These are phyloP conservation scores for Lichtheimia corymbifera DNA, from an alignment of 371 early-diverging fungal genomes.

Conservation along the genomic window DNA sequence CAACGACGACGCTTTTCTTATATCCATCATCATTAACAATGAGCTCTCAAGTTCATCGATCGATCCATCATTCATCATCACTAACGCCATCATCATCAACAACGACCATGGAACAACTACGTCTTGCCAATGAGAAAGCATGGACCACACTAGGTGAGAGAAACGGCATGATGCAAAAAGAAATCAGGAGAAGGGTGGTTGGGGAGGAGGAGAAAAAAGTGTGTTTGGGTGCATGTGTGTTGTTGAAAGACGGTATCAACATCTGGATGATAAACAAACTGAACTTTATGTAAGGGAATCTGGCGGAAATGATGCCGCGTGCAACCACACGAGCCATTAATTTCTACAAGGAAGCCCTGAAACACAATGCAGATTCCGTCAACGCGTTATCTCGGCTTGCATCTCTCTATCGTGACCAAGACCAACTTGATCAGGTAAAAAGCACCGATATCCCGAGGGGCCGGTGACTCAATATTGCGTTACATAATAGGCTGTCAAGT, in stretches of 20 bases:
- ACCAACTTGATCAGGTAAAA: constrained; percentile 55
- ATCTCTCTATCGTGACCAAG: constrained; percentile 66
- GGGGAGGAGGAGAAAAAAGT: neutral
- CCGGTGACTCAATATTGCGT: neutral
- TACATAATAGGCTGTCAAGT: constrained; percentile 76
- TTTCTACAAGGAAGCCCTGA: constrained; percentile 84
- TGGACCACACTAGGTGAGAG: constrained; percentile 74
- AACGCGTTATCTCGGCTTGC: constrained; percentile 73
- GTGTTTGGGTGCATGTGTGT: neutral
- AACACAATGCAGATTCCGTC: constrained; percentile 86
- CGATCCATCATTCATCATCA: too few relatives aligned
- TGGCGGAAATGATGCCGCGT: constrained; percentile 76
- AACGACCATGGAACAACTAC: constrained; percentile 52
- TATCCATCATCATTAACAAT: too few relatives aligned
- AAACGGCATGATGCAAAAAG: constrained; percentile 7
- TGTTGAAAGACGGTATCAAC: neutral
- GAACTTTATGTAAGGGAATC: constrained; percentile 39
- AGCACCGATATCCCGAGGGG: neutral
- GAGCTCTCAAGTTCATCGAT: too few relatives aligned
- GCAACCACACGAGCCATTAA: constrained; percentile 69
- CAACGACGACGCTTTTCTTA: too few relatives aligned
- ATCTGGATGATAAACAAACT: constrained; percentile 6
- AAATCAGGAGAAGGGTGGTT: neutral
- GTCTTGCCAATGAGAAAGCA: constrained; percentile 69
- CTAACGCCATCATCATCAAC: neutral